Evolutionary conservation across 805 yeast species (phyloP), one percentile per base, ranked within the genome.

Genomic region (Lachancea cidri): DNA sequence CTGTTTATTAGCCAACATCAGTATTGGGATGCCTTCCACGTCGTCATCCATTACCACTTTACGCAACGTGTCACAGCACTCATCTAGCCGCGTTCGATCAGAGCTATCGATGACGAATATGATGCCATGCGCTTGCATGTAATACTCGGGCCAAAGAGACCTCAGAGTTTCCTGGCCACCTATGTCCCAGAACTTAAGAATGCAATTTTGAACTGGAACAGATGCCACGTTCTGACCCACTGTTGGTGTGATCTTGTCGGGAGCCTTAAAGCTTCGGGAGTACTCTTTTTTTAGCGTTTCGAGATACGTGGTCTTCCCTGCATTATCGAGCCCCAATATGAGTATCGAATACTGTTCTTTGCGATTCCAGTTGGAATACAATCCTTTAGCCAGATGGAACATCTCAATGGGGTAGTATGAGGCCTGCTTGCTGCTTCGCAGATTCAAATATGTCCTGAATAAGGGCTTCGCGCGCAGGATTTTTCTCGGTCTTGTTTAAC

Each of bases 1-100:
- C 66, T 89, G 96, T 60, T 93, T 93, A 62, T 93, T 91, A 5
- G 97, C 98, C 55, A 91, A 71, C 96, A 91, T 91, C 43, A 91
- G 70, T 7, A 91, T 79, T 1, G 98, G 98, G 14, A 88, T 82
- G 22, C 94, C 88, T 42, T 81, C 86, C 11, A 75, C 67, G 15
- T 70, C 70, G 44, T 81, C 85, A 57, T 74, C 74, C 37, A 72
- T 68, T 58, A 87, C 80, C 15, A 77, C 61, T 1, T 65, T 51
- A 14, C 70, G 62, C 40, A 88, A 67, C 2, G 82, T 79, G 17
- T 76, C 77, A 49, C 78, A 73, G 64, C 96, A 88, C 62, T 89
- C 97, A 47, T 84, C 81, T 39, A 91, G 75, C 43, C 96, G 71
- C 25, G 76, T 81, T 19, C 82, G 74, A 60, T 89, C 98, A 1